phyloP scores from a whole-genome alignment of 2,329 filamentous ascomycete species.

The Coleophoma cylindrospora region DNA sequence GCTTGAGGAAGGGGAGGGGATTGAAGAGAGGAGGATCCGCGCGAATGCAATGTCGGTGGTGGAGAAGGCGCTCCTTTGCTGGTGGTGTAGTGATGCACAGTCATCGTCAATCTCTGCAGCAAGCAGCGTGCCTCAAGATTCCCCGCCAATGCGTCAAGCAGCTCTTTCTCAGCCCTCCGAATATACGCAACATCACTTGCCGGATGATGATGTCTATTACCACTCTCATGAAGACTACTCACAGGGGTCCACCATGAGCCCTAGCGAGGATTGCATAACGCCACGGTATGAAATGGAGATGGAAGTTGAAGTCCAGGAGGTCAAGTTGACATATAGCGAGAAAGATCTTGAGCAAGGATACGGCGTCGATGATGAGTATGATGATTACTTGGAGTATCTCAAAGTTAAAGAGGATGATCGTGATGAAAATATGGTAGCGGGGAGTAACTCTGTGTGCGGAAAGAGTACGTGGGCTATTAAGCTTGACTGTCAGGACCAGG shows the following conservation, averaged over 20 bases:
- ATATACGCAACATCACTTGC: background rate
- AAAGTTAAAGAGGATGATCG: background rate
- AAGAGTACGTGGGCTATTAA: background rate
- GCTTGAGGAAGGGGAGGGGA: slow-evolving; percentile 1
- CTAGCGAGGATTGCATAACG: background rate
- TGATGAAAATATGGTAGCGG: background rate
- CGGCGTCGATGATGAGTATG: background rate
- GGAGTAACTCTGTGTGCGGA: background rate
- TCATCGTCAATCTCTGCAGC: background rate
- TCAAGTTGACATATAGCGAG: background rate
- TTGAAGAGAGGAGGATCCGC: slow-evolving; percentile 1
- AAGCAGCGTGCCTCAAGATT: background rate
- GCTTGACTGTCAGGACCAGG: background rate
- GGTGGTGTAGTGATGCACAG: slow-evolving; percentile 5
- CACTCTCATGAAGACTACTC: background rate
- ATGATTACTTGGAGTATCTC: slow-evolving; percentile 1
- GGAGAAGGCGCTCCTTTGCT: slow-evolving; percentile 7
- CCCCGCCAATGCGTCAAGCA: background rate
- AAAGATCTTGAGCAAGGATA: background rate
- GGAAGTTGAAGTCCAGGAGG: background rate
- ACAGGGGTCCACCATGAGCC: background rate
- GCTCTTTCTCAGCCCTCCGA: too few relatives aligned
- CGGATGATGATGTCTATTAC: background rate
- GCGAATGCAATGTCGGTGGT: slow-evolving; percentile 3
- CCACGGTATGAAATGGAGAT: background rate